These are phyloP conservation scores for Phytophthora kernoviae DNA, from an alignment of 352 stramenopile genomes.

Conservation along the genomic window DNA sequence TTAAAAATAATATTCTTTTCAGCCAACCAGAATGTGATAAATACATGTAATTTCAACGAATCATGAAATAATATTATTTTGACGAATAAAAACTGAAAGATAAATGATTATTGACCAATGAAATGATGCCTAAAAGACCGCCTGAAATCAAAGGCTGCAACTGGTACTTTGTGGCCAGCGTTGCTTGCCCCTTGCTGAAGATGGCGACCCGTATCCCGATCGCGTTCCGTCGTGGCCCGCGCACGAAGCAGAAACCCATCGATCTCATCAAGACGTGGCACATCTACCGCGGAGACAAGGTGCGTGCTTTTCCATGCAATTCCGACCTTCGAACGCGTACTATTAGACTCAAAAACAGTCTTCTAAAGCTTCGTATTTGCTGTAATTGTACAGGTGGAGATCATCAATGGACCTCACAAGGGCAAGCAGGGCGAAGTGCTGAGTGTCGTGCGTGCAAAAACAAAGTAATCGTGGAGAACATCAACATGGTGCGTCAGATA, in stretches of 20 bases:
- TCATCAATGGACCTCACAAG: constrained; percentile 83
- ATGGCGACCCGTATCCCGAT: constrained; percentile 82
- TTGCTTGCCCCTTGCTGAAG: constrained; percentile 15
- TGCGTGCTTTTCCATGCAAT: constrained; percentile 22
- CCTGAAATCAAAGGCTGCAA: too few species aligned
- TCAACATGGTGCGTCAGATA: constrained; percentile 75
- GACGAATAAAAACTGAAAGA: not conserved
- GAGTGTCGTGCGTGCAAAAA: constrained; percentile 81
- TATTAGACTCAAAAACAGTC: constrained; percentile 2
- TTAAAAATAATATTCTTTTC: too few species aligned
- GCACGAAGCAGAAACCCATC: constrained; percentile 81
- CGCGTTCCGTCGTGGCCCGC: constrained; percentile 76
- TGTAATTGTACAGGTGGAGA: constrained; percentile 80
- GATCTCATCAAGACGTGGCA: constrained; percentile 83
- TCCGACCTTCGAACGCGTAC: not conserved
- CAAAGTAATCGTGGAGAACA: constrained; percentile 83
- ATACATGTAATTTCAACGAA: constrained; percentile 16
- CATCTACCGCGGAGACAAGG: constrained; percentile 77
- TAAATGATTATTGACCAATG: constrained; percentile 24
- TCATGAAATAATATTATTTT: constrained; percentile 5
- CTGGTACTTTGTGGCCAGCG: constrained; percentile 30
- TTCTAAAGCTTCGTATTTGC: not conserved
- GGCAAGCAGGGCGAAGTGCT: constrained; percentile 80
- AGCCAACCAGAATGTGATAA: too few species aligned
- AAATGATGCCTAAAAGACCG: too few species aligned